These are phyloP conservation scores for Capronia americana DNA, from an alignment of 2,329 filamentous ascomycete species.

Conservation along the genomic window DNA sequence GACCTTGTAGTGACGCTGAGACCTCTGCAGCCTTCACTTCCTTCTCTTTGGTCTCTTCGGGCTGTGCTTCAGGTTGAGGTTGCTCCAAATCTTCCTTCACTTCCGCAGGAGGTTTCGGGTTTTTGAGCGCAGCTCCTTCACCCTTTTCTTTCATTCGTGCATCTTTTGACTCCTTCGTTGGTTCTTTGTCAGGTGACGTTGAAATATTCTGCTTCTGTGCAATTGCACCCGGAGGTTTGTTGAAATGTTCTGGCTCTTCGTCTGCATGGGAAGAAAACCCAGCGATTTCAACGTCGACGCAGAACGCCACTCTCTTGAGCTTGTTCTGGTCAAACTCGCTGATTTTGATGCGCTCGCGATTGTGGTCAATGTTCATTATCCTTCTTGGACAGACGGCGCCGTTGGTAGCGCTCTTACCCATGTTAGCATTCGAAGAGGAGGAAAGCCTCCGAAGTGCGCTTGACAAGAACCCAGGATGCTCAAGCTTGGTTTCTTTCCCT, in stretches of 20 bases:
- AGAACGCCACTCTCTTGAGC: conserved; percentile 87
- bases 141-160: conserved; percentile 70
- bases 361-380: conserved; percentile 82
- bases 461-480: conserved; percentile 75
- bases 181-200: conserved; percentile 41
- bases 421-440: conserved; percentile 62
- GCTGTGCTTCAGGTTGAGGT: conserved; percentile 46
- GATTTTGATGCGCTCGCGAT: conserved; percentile 79
- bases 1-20: conserved; percentile 4
- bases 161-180: conserved; percentile 47
- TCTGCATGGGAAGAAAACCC: conserved; percentile 81
- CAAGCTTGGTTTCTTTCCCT: conserved; percentile 62
- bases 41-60: conserved; percentile 38
- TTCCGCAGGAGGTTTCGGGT: conserved; percentile 61
- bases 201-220: conserved; percentile 39
- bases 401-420: conserved; percentile 58
- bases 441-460: conserved; percentile 83
- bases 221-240: conserved; percentile 38
- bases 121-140: conserved; percentile 76
- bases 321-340: conserved; percentile 80
- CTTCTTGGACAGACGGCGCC: conserved; percentile 79
- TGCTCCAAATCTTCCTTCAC: conserved; percentile 68
- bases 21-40: conserved; percentile 38
- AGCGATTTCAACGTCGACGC: conserved; percentile 96
- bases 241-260: conserved; percentile 55